Conservation (phyloP, 768 basidiomycete species). For the Botryobasidium botryosum region DNA sequence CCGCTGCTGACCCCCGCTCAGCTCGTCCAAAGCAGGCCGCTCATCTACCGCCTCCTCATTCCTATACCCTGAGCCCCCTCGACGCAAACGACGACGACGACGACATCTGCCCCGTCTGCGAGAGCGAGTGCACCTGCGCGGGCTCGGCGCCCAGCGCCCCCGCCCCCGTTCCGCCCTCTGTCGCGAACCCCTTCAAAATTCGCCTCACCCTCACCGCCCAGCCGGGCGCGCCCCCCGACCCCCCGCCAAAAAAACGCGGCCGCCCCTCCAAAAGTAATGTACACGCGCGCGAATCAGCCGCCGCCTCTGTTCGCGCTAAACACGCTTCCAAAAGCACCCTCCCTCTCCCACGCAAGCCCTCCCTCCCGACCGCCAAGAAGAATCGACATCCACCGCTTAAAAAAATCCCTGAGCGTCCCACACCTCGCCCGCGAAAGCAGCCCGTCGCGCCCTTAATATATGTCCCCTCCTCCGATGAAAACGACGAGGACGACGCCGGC, state of each 20-base stretch:
- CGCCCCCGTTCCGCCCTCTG: conserved; percentile 9
- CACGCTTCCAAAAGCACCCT: no score
- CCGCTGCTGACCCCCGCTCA: no score
- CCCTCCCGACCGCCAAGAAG: no score
- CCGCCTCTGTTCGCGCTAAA: conserved; percentile 5
- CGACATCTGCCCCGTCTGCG: conserved; percentile 83
- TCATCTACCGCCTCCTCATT: conserved; percentile 22
- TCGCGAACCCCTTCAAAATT: conserved; percentile 6
- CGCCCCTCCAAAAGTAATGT: conserved; percentile 36
- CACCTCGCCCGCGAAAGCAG: conserved; percentile 9
- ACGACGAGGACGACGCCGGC: conserved; percentile 8
- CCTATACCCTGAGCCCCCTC: conserved; percentile 35
- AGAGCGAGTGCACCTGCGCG: conserved; percentile 68
- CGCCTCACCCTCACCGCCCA: conserved; percentile 1
- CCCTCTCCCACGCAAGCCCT: no score
- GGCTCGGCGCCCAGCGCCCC: neutral
- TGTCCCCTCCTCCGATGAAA: conserved; percentile 1
- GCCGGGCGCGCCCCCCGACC: neutral
- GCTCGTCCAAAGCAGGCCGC: conserved; percentile 56
- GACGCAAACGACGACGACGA: conserved; percentile 58
- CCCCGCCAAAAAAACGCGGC: conserved; percentile 32
- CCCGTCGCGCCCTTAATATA: neutral
- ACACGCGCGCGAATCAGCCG: conserved; percentile 21
- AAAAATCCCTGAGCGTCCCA: no score
- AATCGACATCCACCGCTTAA: no score